Evolutionary conservation across 2,329 filamentous ascomycete species (phyloP).

Genomic region (Fusarium ambrosium): DNA sequence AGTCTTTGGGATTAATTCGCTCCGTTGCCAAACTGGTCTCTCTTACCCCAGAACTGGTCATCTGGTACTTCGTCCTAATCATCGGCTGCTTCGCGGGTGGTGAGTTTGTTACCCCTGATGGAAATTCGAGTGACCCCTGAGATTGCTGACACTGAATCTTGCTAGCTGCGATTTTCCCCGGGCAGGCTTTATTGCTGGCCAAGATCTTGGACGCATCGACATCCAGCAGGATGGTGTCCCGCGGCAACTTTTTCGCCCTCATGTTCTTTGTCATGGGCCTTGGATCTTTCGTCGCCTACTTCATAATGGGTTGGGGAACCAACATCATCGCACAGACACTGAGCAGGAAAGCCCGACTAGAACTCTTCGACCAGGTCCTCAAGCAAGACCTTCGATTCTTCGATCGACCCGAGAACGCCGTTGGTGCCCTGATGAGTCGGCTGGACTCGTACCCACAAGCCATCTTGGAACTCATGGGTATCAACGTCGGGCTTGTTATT

Average conservation of each 20-base stretch:
- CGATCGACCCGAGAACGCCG: slow-evolving; percentile 52
- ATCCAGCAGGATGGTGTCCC: slow-evolving; percentile 29
- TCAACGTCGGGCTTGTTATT: slow-evolving; percentile 49
- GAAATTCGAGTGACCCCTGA: not conserved
- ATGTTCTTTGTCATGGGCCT: slow-evolving; percentile 65
- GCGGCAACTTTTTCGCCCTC: slow-evolving; percentile 62
- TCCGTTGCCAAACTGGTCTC: not conserved
- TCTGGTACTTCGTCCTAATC: not conserved
- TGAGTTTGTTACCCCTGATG: not conserved
- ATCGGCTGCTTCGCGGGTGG: not conserved
- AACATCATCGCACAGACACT: slow-evolving; percentile 6
- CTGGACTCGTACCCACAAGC: slow-evolving; percentile 57
- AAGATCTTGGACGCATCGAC: slow-evolving; percentile 39
- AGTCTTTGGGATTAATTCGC: not conserved
- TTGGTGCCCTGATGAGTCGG: slow-evolving; percentile 49
- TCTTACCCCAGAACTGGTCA: not conserved
- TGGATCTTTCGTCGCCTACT: slow-evolving; percentile 55
- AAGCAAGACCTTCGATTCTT: slow-evolving; percentile 57
- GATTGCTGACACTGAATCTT: not conserved
- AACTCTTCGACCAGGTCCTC: slow-evolving; percentile 40
- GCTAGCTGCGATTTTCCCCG: not conserved
- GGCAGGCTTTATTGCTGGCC: not conserved
- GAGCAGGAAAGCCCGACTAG: slow-evolving; percentile 5
- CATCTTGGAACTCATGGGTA: slow-evolving; percentile 54
- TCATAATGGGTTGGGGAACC: slow-evolving; percentile 6